Evolutionary conservation across 1,284 basidiomycete species (phyloP).

Genomic region (Anthracocystis panici-leucophaei): DNA sequence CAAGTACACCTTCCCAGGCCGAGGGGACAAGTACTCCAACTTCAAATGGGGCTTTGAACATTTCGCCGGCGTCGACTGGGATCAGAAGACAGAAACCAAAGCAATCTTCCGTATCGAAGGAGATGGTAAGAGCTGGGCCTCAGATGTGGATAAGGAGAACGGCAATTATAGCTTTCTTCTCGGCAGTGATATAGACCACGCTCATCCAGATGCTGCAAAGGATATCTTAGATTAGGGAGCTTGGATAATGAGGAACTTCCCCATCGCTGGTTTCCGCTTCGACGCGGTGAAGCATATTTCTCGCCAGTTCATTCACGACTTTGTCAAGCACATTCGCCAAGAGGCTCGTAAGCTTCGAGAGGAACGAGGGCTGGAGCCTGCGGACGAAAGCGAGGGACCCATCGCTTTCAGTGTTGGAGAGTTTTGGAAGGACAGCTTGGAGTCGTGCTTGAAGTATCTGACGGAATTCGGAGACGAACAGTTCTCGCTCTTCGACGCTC

Average conservation of each 20-base stretch:
- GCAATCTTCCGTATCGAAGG: conserved; percentile 74
- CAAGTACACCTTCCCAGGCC: conserved; percentile 82
- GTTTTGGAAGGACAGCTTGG: conserved; percentile 56
- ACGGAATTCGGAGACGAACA: conserved; percentile 71
- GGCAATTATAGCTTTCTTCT: conserved; percentile 71
- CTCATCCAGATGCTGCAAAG: conserved; percentile 79
- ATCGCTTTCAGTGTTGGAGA: conserved; percentile 62
- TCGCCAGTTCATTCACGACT: conserved; percentile 73
- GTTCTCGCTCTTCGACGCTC: conserved; percentile 75
- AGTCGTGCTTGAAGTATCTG: conserved; percentile 64
- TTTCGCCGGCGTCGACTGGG: conserved; percentile 83
- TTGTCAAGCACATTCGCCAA: conserved; percentile 73
- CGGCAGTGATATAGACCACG: conserved; percentile 78
- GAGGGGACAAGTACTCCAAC: conserved; percentile 76
- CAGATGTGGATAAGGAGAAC: conserved; percentile 70
- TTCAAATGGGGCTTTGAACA: conserved; percentile 72
- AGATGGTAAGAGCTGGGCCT: conserved; percentile 73
- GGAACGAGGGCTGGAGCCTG: conserved; percentile 42
- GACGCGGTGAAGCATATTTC: conserved; percentile 66
- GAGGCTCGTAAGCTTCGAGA: conserved; percentile 50
- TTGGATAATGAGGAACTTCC: conserved; percentile 70
- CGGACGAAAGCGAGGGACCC: conserved; percentile 58
- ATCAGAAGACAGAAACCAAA: conserved; percentile 77
- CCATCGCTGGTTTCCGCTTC: conserved; percentile 60
- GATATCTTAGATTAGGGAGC: conserved; percentile 75